Evolutionary conservation across 306 rosid species (phyloP).

Genomic region (Argentina anserina): DNA sequence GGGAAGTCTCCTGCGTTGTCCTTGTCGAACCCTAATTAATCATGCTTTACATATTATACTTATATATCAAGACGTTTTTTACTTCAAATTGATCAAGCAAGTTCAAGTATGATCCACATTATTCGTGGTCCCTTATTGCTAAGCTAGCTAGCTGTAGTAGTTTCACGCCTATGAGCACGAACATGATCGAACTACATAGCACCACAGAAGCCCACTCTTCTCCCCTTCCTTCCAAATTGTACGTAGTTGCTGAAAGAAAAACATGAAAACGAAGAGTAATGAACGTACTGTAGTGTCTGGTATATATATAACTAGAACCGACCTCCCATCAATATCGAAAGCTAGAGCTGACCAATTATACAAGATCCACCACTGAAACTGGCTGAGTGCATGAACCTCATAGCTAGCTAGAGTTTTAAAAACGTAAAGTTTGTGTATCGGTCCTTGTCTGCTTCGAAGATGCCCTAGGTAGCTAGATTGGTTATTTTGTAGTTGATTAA

Average conservation of each 20-base stretch:
- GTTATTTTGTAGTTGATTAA: not conserved
- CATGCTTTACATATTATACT: no score
- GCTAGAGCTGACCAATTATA: not conserved
- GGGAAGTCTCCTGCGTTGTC: not conserved
- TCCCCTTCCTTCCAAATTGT: not conserved
- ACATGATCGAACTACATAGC: not conserved
- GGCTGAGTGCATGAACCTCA: not conserved
- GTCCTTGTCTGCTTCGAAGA: not conserved
- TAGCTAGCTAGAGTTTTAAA: not conserved
- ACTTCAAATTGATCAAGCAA: not conserved
- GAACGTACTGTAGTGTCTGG: not conserved
- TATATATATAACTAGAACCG: not conserved
- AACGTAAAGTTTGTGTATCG: not conserved
- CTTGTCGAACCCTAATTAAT: not conserved
- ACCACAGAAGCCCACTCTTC: not conserved
- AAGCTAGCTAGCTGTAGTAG: not conserved
- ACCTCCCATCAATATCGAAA: not conserved
- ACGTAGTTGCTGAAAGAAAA: not conserved
- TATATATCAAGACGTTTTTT: not conserved
- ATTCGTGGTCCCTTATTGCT: not conserved
- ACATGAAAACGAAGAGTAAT: not conserved
- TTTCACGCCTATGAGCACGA: not conserved
- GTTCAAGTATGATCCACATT: not conserved
- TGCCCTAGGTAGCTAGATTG: not conserved
- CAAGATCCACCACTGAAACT: not conserved